These are phyloP conservation scores for Salix dunnii DNA, from an alignment of 345 rosid species.

Conservation along the genomic window DNA sequence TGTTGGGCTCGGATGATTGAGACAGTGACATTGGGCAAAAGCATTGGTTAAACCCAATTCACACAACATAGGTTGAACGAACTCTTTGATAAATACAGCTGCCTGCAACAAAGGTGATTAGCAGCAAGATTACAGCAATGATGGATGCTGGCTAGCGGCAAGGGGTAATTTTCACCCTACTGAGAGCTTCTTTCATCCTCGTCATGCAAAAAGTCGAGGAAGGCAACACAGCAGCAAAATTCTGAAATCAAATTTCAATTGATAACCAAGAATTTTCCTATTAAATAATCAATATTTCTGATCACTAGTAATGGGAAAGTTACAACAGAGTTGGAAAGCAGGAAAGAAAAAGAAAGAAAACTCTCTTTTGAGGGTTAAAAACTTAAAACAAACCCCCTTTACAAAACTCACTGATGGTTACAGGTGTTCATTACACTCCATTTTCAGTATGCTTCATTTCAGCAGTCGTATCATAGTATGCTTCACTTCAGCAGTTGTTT, in stretches of 20 bases:
- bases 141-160: no score
- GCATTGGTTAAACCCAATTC: no score
- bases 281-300: conserved; percentile 18
- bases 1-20: no score
- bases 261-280: conserved; percentile 7
- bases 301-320: conserved; percentile 8
- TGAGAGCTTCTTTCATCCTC: no score
- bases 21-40: no score
- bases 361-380: not conserved
- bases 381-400: conserved; percentile 14
- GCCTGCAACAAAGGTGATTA: no score
- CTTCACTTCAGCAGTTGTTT: conserved; percentile 11
- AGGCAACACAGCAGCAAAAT: not conserved
- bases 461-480: no score
- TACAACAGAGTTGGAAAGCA: conserved; percentile 4
- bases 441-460: conserved; percentile 12
- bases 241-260: not conserved
- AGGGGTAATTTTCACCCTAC: no score
- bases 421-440: not conserved
- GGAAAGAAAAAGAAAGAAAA: not conserved
- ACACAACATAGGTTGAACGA: no score
- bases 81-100: no score
- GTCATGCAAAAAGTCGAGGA: no score
- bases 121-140: no score
- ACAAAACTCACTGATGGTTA: conserved; percentile 14